Base-by-base conservation (phyloP, 1,284 basidiomycete genomes). In the Austroboletus niveus region DNA sequence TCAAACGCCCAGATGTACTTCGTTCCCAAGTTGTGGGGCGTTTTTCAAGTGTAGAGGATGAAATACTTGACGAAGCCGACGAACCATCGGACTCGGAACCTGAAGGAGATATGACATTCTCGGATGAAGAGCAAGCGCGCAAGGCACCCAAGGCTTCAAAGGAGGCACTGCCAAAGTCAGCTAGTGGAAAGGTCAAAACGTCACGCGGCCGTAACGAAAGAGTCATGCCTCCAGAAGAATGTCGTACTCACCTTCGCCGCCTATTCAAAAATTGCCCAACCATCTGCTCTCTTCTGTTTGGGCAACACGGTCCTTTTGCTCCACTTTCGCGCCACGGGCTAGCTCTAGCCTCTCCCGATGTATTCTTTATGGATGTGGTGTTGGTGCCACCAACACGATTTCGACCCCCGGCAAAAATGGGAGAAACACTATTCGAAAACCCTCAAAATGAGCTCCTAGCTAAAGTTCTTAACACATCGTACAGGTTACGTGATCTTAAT, bases 321-420 rank as follows among this genome's bases (percentile, higher is more conserved):
- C 75, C 76, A 29, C 66, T 87, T 42, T 78, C 79, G 14, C 63
- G 71, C 17, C 72, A 79, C 32, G 79, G 78, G 41, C 68, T 87
- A 10, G 83, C 82, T 15, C 65, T 79, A 39, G 89, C 91, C 27
- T 91, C 87, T 41, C 89, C 94, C 43, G 95, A 97, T 68, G 94
- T 98, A 81, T 99, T 99, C 73, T 99, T 99, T 78, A 78, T 99
- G 76, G 92, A 96, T 36, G 94, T 92, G 49, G 69, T 99, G 31
- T 85, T 93, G 30, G 90, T 99, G 34, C 83, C 95, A 22, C 97
- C 97, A 22, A 97, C 94, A 8, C 89, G 96, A 41, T 99, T 98
- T 78, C 86, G 97, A 42, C 97, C 97, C 1, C 91, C 97, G 3
- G 84, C 92, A 14, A 89, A 87, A 65, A 85, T 99, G 88, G 92